Base-by-base conservation (phyloP, 192 early-diverging fungal species). In the Backusella luteola region DNA sequence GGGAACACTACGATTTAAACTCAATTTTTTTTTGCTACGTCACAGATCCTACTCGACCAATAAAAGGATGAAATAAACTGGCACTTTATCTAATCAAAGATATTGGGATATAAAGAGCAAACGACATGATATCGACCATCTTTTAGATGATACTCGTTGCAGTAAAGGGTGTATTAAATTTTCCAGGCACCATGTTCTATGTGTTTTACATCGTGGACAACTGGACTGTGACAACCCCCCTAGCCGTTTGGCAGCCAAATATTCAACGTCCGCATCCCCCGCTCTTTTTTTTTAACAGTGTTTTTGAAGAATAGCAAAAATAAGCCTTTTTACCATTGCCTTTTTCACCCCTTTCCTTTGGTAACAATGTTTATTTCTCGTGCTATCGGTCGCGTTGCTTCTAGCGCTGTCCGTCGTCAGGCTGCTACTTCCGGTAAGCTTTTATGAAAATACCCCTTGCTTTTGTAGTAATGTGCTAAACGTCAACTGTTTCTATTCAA, bases 371-470 rank as follows among this genome's bases (percentile, higher is more conserved):
- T 71, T 69, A 69, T 76, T 71, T 71, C 68, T 71, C 76, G 76
- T 76, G 76, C 76, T 69, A 67, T 76, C 76, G 76, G 76, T 71
- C 69, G 69, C 44, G 76, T 69, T 76, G 69, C 76, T 56, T 76
- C 69, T n/a, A 71, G 68, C 68, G 70, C 68, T 69, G 49, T 76
- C 69, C 76, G 76, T 69, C 67, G 67, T 69, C 75, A 76, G 68
- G 66, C 74, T 75, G 66, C 66, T 67, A 42, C 74, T 34, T 66
- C 74, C 14, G 74, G 70, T 71, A 71, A 71, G 35, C 29, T 68
- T 36, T 29, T 29, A 11, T 23, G 34, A 67, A 34, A 14, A 67
- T 11, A n/a, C 53, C n/a, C 8, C 8, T 56, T 56, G 53, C n/a
- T 56, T 32, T 56, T 56, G 21, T 34, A 39, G 11, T 11, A 14